Evolutionary conservation across 140 eudicot genomes (phyloP).

Genomic region (Erigeron philadelphicus): DNA sequence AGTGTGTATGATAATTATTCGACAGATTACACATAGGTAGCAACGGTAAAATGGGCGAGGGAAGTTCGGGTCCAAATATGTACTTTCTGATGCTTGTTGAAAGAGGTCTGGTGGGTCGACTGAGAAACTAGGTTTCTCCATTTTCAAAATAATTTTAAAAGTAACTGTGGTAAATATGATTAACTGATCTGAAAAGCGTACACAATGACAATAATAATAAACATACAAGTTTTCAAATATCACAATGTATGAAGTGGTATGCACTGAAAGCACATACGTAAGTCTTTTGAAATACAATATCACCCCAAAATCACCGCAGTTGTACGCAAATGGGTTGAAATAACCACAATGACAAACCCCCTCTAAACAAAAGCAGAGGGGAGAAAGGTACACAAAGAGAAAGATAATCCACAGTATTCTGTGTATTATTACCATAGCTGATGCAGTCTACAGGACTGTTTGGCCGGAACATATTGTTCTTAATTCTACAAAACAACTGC

Average conservation of each 20-base stretch:
- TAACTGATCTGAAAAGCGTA: too few relatives aligned
- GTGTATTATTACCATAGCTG: slow-evolving; percentile 55
- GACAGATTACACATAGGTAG: neutral
- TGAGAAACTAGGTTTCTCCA: neutral
- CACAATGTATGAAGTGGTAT: neutral
- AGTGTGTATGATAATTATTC: slow-evolving; percentile 16
- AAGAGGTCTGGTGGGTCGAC: neutral
- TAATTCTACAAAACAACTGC: slow-evolving; percentile 80
- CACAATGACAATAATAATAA: neutral
- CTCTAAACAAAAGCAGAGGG: neutral
- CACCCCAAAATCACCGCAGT: neutral
- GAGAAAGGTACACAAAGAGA: neutral
- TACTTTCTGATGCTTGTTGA: neutral
- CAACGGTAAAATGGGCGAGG: neutral
- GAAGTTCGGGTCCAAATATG: neutral
- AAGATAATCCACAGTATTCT: neutral
- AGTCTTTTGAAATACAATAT: neutral
- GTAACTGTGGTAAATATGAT: neutral
- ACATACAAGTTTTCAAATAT: neutral
- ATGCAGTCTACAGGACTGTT: slow-evolving; percentile 62
- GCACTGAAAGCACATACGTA: neutral
- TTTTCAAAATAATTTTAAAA: neutral
- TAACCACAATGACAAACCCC: neutral
- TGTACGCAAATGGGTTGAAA: neutral
- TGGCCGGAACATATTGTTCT: slow-evolving; percentile 40